A percentile compares a stretch with the other conserved stretches of the same genome.
Evolutionary conservation across 106 monocot genomes (phyloP).

Genomic region (Agapanthus africanus): DNA sequence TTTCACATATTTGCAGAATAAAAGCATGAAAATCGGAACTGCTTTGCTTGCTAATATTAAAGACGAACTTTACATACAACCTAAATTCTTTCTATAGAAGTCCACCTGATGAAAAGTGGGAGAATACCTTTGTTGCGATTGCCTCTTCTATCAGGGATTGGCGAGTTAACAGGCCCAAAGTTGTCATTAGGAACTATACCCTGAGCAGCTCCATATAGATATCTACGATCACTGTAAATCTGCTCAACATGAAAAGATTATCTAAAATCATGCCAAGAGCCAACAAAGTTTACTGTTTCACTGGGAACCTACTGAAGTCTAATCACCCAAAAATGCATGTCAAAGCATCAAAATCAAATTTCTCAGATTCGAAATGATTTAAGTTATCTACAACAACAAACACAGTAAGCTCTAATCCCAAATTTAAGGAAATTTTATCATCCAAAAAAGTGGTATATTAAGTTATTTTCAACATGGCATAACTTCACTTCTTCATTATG

Average conservation of each 20-base stretch:
- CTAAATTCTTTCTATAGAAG: background rate
- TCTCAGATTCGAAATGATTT: too few relatives aligned
- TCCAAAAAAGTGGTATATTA: background rate
- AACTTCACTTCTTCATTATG: too few relatives aligned
- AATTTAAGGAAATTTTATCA: background rate
- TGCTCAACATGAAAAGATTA: slow-evolving; percentile 19
- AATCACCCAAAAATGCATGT: too few relatives aligned
- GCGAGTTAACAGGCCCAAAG: slow-evolving; percentile 38
- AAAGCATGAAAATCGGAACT: background rate
- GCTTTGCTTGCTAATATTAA: background rate
- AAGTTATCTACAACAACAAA: too few relatives aligned
- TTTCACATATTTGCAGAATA: background rate
- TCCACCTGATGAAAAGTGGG: slow-evolving; percentile 9
- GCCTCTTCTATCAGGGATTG: slow-evolving; percentile 57
- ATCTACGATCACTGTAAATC: slow-evolving; percentile 86
- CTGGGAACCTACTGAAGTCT: background rate
- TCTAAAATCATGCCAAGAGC: slow-evolving; percentile 2
- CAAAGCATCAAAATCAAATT: background rate
- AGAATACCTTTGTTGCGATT: slow-evolving; percentile 61
- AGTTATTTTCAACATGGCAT: too few relatives aligned
- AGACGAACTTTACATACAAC: background rate
- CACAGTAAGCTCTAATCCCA: too few relatives aligned
- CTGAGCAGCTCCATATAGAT: slow-evolving; percentile 50
- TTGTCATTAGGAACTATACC: slow-evolving; percentile 40
- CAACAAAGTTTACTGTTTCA: background rate